phyloP scores from a whole-genome alignment of 805 yeast species.

The Torulaspora gathmanii region DNA sequence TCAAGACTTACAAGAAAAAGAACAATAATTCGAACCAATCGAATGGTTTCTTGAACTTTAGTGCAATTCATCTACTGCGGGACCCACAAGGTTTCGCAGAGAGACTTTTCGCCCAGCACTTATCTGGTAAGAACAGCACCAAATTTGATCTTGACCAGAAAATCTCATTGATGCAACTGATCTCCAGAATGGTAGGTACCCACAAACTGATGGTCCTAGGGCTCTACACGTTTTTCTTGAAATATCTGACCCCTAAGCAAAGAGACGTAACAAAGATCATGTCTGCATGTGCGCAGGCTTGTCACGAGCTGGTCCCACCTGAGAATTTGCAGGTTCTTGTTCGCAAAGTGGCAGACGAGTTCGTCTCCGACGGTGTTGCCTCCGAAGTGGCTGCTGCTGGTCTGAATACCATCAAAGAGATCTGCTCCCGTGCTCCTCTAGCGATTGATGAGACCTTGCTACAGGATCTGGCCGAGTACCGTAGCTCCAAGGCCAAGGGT shows the following conservation, averaged over 20 bases:
- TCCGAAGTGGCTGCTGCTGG: slow-evolving; percentile 98
- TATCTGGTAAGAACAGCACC: slow-evolving; percentile 63
- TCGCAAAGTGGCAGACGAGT: slow-evolving; percentile 93
- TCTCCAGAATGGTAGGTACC: slow-evolving; percentile 87
- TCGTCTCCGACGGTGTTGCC: slow-evolving; percentile 97
- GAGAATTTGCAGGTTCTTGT: slow-evolving; percentile 77
- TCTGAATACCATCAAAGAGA: slow-evolving; percentile 89
- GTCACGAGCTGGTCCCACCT: slow-evolving; percentile 97
- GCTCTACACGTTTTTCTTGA: slow-evolving; percentile 79
- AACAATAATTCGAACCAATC: slow-evolving; percentile 49
- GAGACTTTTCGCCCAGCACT: slow-evolving; percentile 62
- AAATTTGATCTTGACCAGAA: slow-evolving; percentile 82
- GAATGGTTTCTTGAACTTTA: slow-evolving; percentile 65
- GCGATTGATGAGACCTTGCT: slow-evolving; percentile 85
- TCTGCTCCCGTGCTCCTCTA: slow-evolving; percentile 86
- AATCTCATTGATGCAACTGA: slow-evolving; percentile 77
- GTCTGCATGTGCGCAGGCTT: slow-evolving; percentile 96
- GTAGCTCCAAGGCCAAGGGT: slow-evolving; percentile 88
- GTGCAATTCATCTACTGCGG: slow-evolving; percentile 88
- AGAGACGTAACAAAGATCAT: slow-evolving; percentile 88
- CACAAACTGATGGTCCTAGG: slow-evolving; percentile 91
- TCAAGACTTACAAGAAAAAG: slow-evolving; percentile 59
- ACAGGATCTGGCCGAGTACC: slow-evolving; percentile 86
- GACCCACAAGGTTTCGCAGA: slow-evolving; percentile 99
- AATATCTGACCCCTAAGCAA: slow-evolving; percentile 91